Base-by-base conservation (phyloP, 2,329 filamentous ascomycete species). In the Phialemoniopsis sp. region DNA sequence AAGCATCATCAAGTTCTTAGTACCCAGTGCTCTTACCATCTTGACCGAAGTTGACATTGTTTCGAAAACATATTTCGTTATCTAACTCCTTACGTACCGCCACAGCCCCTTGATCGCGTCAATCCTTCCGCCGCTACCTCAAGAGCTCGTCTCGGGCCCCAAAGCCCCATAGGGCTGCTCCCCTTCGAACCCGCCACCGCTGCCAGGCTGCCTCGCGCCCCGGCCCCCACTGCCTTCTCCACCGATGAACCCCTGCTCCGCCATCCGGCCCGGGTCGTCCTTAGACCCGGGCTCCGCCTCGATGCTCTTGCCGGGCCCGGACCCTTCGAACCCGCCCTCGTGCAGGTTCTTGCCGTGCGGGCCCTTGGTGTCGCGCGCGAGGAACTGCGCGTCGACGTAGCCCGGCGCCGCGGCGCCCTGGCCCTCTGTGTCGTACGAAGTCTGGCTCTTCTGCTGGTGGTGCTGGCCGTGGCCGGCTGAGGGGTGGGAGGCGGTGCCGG, bases 331-430 rank as follows among this genome's bases (percentile, higher is more conserved):
- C 10, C 44, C 45, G 18, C 52, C 52, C 41, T 56, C 54, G 4
- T 34, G 47, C 26, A 58, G 39, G 34, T 55, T 53, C 50, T 46
- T 51, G 10, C 54, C 55, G 26, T 54, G 48, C 28, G 53, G 53
- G 4, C 45, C 39, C n/a, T 26, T 34, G n/a, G 31, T n/a, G 18
- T 44, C 47, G 8, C 34, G 33, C 10, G 14, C 28, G 12, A 37
- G 8, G 14, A 29, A 34, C 39, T 47, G 42, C 29, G 13, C 38
- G 26, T 35, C 26, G 8, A 48, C 46, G 38, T 56, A 56, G 3
- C 38, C 44, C 5, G 53, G 53, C 13, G 54, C 54, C 8, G 43
- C 13, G 19, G 28, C 44, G 10, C 36, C 49, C 37, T 46, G 47
- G 36, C 37, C 40, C 14, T 42, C 44, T 33, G 42, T n/a, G n/a